Base-by-base conservation (phyloP, 2,329 filamentous ascomycete species). In the Magnaporthiopsis incrustans region DNA sequence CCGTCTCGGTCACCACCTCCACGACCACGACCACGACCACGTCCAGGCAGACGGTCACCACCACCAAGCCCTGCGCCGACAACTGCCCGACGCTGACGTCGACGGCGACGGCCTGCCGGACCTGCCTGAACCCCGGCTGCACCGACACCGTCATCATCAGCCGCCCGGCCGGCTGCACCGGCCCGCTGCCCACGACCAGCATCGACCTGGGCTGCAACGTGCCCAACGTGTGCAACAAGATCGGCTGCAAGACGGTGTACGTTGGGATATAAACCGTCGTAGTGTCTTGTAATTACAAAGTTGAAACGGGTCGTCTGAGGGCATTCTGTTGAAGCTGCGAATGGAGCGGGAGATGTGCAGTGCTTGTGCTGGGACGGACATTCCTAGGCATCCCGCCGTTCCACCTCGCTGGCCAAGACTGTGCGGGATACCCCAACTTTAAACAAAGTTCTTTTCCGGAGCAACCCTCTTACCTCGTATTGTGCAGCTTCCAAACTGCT, bases 191-290 rank as follows among this genome's bases (percentile, higher is more conserved):
- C 25, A 71, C 70, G 5, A 64, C 66, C 2, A 68, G 67, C 1
- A 67, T 70, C 22, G 68, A 68, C 50, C 70, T 72, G 44, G 68
- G 69, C 2, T 72, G 70, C 65, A 64, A 62, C 64, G 59, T 67
- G 33, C 59, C 65, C 10, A 66, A 70, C 12, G 53, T 65, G 32
- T 72, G 71, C 67, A 67, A 68, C 63, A 67, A 66, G n/a, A 72
- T 72, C 59, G 71, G 70, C 22, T 72, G 71, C 67, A 70, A 66
- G 56, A 72, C 70, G 2, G 69, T 69, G 8, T 72, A 72, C 57
- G 64, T 53, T 10, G 44, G 44, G 44, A 14, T 25, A 53, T 53
- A 53, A 22, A 53, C 7, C 7, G n/a, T 11, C 3, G 22, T 4
- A 10, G 18, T n/a, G 1, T 30, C 30, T 30, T 30, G 30, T 30